A percentile compares a stretch with the other conserved stretches of the same genome.
These are phyloP conservation scores for Mortierella sp. DNA, from an alignment of 371 early-diverging fungal species.

Conservation along the genomic window DNA sequence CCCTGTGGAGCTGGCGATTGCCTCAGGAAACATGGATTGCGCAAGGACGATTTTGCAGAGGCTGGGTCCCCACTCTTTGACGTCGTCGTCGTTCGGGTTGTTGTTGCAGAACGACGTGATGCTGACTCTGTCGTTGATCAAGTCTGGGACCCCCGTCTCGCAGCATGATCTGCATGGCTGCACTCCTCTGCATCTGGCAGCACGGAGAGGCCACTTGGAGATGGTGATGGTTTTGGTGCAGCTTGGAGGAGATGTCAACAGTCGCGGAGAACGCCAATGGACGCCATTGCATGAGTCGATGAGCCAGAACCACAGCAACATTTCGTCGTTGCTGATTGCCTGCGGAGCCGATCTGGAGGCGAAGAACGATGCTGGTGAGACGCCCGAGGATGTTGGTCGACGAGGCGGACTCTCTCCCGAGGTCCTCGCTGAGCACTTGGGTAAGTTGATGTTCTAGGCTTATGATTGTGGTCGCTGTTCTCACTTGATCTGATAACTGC, in stretches of 20 bases:
- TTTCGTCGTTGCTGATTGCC: slow-evolving; percentile 50
- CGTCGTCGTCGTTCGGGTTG: slow-evolving; percentile 43
- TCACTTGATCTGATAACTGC: background rate
- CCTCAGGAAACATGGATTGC: slow-evolving; percentile 53
- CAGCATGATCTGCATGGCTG: slow-evolving; percentile 58
- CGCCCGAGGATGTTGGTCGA: slow-evolving; percentile 52
- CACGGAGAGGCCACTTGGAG: slow-evolving; percentile 56
- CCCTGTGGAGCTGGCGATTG: slow-evolving; percentile 53
- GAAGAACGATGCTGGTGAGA: slow-evolving; percentile 50
- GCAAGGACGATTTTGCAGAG: slow-evolving; percentile 50
- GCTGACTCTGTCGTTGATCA: slow-evolving; percentile 55
- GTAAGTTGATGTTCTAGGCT: too few relatives aligned
- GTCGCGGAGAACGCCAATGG: slow-evolving; percentile 53
- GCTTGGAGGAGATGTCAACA: slow-evolving; percentile 55
- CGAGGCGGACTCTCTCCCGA: slow-evolving; percentile 38
- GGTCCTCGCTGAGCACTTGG: slow-evolving; percentile 35
- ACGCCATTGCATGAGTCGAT: slow-evolving; percentile 60
- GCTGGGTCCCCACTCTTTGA: slow-evolving; percentile 37
- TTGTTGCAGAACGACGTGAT: slow-evolving; percentile 59
- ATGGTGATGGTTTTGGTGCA: slow-evolving; percentile 59
- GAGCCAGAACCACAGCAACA: slow-evolving; percentile 52
- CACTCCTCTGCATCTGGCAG: slow-evolving; percentile 56
- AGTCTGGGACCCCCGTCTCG: slow-evolving; percentile 55
- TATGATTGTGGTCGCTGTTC: too few relatives aligned
- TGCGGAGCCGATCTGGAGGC: slow-evolving; percentile 48